These are phyloP conservation scores for Elaeagnus macrophylla DNA, from an alignment of 306 rosid species.

Conservation along the genomic window DNA sequence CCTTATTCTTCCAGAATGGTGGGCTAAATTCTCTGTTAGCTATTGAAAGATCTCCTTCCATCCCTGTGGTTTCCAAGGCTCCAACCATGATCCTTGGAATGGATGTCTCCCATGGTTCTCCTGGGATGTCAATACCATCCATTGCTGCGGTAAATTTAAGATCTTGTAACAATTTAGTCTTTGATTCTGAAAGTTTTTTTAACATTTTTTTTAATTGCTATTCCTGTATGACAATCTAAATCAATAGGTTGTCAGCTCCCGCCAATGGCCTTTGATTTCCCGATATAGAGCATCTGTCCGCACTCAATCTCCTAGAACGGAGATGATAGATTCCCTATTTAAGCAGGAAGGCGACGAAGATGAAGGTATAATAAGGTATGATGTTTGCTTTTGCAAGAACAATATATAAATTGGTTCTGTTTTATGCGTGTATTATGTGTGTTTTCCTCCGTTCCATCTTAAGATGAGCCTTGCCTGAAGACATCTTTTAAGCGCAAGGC, in stretches of 20 bases:
- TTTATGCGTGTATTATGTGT: background rate
- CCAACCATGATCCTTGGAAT: conserved; percentile 87
- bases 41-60: conserved; percentile 50
- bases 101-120: conserved; percentile 97
- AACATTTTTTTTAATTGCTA: background rate
- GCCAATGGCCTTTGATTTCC: conserved; percentile 86
- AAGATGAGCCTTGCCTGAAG: no score
- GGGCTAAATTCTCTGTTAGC: conserved; percentile 74
- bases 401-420: background rate
- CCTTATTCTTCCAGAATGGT: conserved; percentile 56
- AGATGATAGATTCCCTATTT: conserved; percentile 79
- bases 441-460: no score
- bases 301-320: conserved; percentile 73
- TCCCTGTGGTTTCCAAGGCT: conserved; percentile 62
- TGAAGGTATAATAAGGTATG: conserved; percentile 80
- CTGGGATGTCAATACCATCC: conserved; percentile 83
- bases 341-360: conserved; percentile 62
- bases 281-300: conserved; percentile 81
- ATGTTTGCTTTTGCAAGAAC: background rate
- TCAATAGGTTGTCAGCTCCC: conserved; percentile 75
- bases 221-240: no score
- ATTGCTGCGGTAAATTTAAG: conserved; percentile 66
- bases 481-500: no score
- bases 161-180: background rate
- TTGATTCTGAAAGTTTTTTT: background rate